Evolutionary conservation across 495 filamentous ascomycete genomes (phyloP).

Genomic region (Amorphotheca resinae): DNA sequence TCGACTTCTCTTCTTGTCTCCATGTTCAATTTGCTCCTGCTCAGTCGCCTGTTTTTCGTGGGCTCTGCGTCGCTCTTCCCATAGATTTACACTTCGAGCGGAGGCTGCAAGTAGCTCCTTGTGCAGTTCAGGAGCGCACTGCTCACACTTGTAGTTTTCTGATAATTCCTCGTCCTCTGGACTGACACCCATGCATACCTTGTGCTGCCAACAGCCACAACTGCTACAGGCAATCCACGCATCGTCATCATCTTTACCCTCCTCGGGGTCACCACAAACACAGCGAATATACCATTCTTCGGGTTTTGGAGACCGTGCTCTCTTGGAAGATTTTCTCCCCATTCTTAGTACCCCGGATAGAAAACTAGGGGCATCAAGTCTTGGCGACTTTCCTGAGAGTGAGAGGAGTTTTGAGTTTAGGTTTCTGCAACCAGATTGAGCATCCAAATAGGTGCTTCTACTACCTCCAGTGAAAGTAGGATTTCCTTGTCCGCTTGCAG

Average conservation of each 20-base stretch:
- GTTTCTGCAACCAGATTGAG: no score
- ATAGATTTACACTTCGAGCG: constrained; percentile 66
- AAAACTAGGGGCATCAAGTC: no score
- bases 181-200: constrained; percentile 81
- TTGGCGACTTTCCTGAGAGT: no score
- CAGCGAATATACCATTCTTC: constrained; percentile 38
- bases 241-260: constrained; percentile 65
- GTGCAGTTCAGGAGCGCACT: constrained; percentile 76
- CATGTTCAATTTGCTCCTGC: background rate
- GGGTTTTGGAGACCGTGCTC: background rate
- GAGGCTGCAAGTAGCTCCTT: constrained; percentile 61
- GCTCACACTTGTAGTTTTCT: constrained; percentile 72
- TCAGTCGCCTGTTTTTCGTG: constrained; percentile 32
- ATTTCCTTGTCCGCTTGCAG: no score
- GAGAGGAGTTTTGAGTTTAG: no score
- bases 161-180: constrained; percentile 65
- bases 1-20: background rate
- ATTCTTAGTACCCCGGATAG: no score
- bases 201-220: constrained; percentile 92
- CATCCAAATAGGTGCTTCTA: no score
- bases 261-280: constrained; percentile 77
- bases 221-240: constrained; percentile 85
- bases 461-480: no score
- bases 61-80: constrained; percentile 55
- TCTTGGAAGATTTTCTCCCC: background rate